These are phyloP conservation scores for Echium plantagineum DNA, from an alignment of 257 asterid species.

Conservation along the genomic window DNA sequence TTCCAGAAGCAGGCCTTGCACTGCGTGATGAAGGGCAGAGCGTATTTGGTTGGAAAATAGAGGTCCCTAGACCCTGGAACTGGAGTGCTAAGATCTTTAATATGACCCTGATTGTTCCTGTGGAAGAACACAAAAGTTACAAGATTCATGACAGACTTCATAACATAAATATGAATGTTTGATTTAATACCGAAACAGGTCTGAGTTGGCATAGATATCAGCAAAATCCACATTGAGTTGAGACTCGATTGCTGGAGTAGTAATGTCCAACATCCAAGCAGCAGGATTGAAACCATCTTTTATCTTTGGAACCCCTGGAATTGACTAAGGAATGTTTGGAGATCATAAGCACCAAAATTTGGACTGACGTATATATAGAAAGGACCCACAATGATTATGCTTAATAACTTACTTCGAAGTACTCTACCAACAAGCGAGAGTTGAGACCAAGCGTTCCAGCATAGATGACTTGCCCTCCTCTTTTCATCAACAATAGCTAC, in stretches of 20 bases:
- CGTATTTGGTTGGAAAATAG: slow-evolving; percentile 39
- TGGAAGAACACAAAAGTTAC: background rate
- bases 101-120: slow-evolving; percentile 38
- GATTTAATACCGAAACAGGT: slow-evolving; percentile 34
- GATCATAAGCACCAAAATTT: no score
- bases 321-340: slow-evolving; percentile 13
- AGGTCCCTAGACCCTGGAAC: slow-evolving; percentile 30
- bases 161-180: slow-evolving; percentile 2
- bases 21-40: slow-evolving; percentile 50
- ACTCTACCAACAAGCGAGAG: slow-evolving; percentile 52
- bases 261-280: slow-evolving; percentile 86
- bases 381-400: no score
- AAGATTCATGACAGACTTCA: background rate
- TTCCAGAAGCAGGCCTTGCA: slow-evolving; percentile 63
- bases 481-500: slow-evolving; percentile 52
- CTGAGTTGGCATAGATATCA: slow-evolving; percentile 49
- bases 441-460: slow-evolving; percentile 57
- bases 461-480: slow-evolving; percentile 77
- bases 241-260: slow-evolving; percentile 41
- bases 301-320: slow-evolving; percentile 61
- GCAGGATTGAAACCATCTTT: slow-evolving; percentile 76
- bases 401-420: slow-evolving; percentile 33
- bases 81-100: slow-evolving; percentile 42
- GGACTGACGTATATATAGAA: no score
- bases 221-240: slow-evolving; percentile 67